Evolutionary conservation across 768 basidiomycete species (phyloP), one percentile per base, ranked within the genome.

Genomic region (Cystofilobasidium bisporidii): DNA sequence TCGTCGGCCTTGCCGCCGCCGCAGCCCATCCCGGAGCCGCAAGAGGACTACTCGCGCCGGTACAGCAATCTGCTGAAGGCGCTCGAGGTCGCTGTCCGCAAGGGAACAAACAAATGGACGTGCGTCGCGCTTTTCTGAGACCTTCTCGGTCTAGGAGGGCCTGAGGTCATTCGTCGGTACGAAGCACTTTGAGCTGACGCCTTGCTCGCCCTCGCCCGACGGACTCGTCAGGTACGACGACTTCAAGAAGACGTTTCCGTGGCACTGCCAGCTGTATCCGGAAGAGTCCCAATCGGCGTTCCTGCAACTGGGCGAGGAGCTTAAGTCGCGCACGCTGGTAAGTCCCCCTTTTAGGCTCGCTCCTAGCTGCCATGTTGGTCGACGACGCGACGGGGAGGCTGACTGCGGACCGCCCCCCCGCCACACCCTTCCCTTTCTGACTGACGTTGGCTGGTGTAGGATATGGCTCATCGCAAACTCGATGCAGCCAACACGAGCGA

Each of bases 91-190:
- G 58, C 66, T 20, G 66, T 67, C 61, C 17, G 53, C 18, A 67
- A 61, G 36, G 66, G 66, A 20, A 60, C 59, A 20, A 67, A 67
- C 53, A 67, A 67, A 55, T 67, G 60, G 58, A 62, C 66, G 66
- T 67, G 33, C 3, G 66, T 67, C 60, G 18, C 61, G 33, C 30
- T 22, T 3, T n/a, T n/a, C n/a, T n/a, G 12, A 12, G 22, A 22
- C 53, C 43, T 26, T 6, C 26, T 11, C 59, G 14, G 50, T 8
- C 18, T 4, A 18, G 47, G 57, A 47, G n/a, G n/a, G n/a, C n/a
- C n/a, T n/a, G n/a, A n/a, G n/a, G n/a, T n/a, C n/a, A n/a, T n/a
- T n/a, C n/a, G n/a, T n/a, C n/a, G n/a, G n/a, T n/a, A n/a, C n/a
- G n/a, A n/a, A n/a, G n/a, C n/a, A n/a, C n/a, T n/a, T n/a, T n/a